These are phyloP conservation scores for Haplosporangium gracile DNA, from an alignment of 192 early-diverging fungal species.

Conservation along the genomic window DNA sequence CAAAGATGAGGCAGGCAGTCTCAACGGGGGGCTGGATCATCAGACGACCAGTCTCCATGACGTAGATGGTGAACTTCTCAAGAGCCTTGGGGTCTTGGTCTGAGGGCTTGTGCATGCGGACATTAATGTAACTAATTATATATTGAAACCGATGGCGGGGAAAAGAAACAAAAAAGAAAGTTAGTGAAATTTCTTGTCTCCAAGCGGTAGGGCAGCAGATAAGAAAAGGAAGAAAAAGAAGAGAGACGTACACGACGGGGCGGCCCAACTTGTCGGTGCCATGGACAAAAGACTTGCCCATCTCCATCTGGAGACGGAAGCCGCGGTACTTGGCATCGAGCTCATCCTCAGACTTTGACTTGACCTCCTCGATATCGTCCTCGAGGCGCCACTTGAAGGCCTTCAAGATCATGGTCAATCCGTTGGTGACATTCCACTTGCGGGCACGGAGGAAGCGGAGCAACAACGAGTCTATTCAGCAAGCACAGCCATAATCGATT, in stretches of 20 bases:
- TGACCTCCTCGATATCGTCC: slow-evolving; percentile 62
- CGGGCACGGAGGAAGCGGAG: slow-evolving; percentile 88
- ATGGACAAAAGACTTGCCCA: slow-evolving; percentile 58
- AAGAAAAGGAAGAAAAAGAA: neutral
- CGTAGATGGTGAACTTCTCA: slow-evolving; percentile 73
- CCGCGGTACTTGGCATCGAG: slow-evolving; percentile 13
- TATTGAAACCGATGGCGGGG: too few species aligned
- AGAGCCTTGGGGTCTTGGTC: slow-evolving; percentile 70
- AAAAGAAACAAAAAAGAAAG: neutral
- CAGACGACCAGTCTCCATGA: slow-evolving; percentile 76
- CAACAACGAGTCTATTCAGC: slow-evolving; percentile 67
- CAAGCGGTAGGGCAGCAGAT: neutral
- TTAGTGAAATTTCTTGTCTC: neutral
- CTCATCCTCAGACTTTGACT: slow-evolving; percentile 13
- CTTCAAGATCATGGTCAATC: slow-evolving; percentile 74
- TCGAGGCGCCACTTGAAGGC: slow-evolving; percentile 80
- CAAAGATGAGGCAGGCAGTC: slow-evolving; percentile 51
- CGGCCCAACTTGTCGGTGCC: slow-evolving; percentile 60
- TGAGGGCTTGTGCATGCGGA: slow-evolving; percentile 59
- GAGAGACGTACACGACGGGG: slow-evolving; percentile 57
- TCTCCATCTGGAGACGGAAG: slow-evolving; percentile 39
- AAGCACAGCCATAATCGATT: neutral
- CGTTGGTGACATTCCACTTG: slow-evolving; percentile 86
- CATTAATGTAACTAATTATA: slow-evolving; percentile 60
- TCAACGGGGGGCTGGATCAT: slow-evolving; percentile 71